These are phyloP conservation scores for Suillus luteus DNA, from an alignment of 768 basidiomycete genomes.

Conservation along the genomic window DNA sequence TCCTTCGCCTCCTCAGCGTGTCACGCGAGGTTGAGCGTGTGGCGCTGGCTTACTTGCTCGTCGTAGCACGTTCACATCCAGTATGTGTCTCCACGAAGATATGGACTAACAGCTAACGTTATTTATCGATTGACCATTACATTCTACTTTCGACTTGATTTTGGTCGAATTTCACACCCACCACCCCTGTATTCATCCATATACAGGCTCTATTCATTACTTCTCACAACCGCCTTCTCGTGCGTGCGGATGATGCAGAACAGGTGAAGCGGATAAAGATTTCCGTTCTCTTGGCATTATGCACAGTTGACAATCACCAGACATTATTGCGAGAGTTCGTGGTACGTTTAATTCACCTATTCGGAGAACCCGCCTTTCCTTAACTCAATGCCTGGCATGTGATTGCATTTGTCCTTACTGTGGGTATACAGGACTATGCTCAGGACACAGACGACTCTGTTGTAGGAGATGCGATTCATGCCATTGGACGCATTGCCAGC, in stretches of 20 bases:
- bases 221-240: slow-evolving; percentile 64
- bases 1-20: slow-evolving; percentile 69
- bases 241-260: slow-evolving; percentile 66
- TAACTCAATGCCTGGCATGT: not conserved
- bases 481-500: slow-evolving; percentile 75
- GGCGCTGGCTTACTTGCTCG: slow-evolving; percentile 67
- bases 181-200: no score
- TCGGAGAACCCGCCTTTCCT: not conserved
- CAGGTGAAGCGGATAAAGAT: slow-evolving; percentile 78
- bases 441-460: slow-evolving; percentile 76
- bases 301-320: slow-evolving; percentile 66
- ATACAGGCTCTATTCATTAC: slow-evolving; percentile 52
- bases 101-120: not conserved
- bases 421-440: slow-evolving; percentile 64
- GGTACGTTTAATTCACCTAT: slow-evolving; percentile 46
- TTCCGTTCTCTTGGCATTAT: slow-evolving; percentile 64
- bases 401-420: not conserved
- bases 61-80: slow-evolving; percentile 64
- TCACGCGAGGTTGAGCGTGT: slow-evolving; percentile 78
- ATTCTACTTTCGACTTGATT: slow-evolving; percentile 39
- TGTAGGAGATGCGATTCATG: slow-evolving; percentile 71
- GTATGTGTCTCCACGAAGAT: slow-evolving; percentile 44
- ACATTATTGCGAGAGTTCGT: slow-evolving; percentile 81
- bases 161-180: no score
- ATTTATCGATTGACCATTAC: slow-evolving; percentile 1